Conservation (phyloP, 495 filamentous ascomycete genomes). For the Trypethelium eluteriae region DNA sequence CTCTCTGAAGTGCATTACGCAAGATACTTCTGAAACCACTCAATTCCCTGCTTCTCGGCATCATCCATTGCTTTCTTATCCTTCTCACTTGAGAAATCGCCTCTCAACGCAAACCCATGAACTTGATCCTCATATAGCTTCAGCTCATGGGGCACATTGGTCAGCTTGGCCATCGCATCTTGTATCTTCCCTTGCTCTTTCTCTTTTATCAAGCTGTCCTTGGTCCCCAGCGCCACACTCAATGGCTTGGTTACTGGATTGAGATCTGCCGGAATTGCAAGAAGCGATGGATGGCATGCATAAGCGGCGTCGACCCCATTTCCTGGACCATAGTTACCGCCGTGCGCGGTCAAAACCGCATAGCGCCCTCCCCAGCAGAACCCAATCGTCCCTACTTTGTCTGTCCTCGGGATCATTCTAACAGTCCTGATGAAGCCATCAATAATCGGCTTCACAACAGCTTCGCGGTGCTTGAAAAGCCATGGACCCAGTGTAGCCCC, state of each 20-base stretch:
- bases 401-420: constrained; percentile 27
- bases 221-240: constrained; percentile 26
- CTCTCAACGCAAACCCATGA: constrained; percentile 40
- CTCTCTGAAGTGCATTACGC: neutral
- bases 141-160: constrained; percentile 31
- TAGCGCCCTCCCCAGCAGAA: constrained; percentile 35
- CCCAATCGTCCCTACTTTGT: constrained; percentile 31
- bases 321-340: constrained; percentile 11
- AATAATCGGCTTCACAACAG: constrained; percentile 28
- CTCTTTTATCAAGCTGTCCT: constrained; percentile 29
- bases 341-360: constrained; percentile 25
- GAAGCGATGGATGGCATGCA: constrained; percentile 30
- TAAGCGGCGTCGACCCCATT: constrained; percentile 27
- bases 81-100: constrained; percentile 41
- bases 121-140: constrained; percentile 41
- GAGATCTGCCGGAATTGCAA: constrained; percentile 30
- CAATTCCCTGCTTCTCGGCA: constrained; percentile 38
- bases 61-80: constrained; percentile 44
- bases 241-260: constrained; percentile 26
- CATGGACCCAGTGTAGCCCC: constrained; percentile 28
- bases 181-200: constrained; percentile 28
- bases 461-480: constrained; percentile 30
- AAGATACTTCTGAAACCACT: constrained; percentile 37
- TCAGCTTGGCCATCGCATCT: constrained; percentile 34
- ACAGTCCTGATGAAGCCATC: constrained; percentile 31